phyloP scores from a whole-genome alignment of 1,139 yeast species.

The Hyphopichia pseudoburtonii region DNA sequence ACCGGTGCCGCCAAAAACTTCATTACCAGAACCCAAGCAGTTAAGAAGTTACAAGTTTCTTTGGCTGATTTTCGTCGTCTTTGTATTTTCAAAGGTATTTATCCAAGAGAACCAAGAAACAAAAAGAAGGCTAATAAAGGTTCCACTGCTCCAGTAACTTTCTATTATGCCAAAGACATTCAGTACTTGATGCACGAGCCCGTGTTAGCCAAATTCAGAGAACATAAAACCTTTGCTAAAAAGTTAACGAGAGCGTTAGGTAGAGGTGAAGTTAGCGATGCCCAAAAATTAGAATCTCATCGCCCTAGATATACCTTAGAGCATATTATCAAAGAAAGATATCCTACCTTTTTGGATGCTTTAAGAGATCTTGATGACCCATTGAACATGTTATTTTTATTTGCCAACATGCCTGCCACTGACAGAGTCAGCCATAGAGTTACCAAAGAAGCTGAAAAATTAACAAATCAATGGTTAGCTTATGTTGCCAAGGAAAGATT shows the following conservation, averaged over 20 bases:
- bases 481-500: constrained; percentile 83
- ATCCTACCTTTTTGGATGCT: constrained; percentile 92
- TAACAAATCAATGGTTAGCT: constrained; percentile 95
- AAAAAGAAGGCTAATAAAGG: constrained; percentile 98
- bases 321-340: constrained; percentile 89
- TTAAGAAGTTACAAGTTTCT: constrained; percentile 86
- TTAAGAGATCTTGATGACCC: constrained; percentile 94
- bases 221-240: constrained; percentile 90
- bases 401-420: constrained; percentile 94
- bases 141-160: constrained; percentile 92
- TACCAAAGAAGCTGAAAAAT: constrained; percentile 79
- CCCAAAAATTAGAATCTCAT: constrained; percentile 77
- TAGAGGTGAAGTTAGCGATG: constrained; percentile 87
- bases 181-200: constrained; percentile 97
- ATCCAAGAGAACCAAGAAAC: constrained; percentile 95
- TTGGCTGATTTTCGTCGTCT: constrained; percentile 97
- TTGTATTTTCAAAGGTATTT: constrained; percentile 94
- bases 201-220: constrained; percentile 85
- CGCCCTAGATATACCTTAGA: constrained; percentile 87
- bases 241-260: constrained; percentile 89
- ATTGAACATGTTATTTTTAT: constrained; percentile 87
- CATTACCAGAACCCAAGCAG: constrained; percentile 94
- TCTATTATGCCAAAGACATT: constrained; percentile 91
- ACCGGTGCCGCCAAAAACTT: constrained; percentile 91
- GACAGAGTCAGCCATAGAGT: constrained; percentile 76